A percentile compares a stretch with the other conserved stretches of the same genome.
phyloP scores from a whole-genome alignment of 1,139 yeast species.

The Suhomyces guaymorum region DNA sequence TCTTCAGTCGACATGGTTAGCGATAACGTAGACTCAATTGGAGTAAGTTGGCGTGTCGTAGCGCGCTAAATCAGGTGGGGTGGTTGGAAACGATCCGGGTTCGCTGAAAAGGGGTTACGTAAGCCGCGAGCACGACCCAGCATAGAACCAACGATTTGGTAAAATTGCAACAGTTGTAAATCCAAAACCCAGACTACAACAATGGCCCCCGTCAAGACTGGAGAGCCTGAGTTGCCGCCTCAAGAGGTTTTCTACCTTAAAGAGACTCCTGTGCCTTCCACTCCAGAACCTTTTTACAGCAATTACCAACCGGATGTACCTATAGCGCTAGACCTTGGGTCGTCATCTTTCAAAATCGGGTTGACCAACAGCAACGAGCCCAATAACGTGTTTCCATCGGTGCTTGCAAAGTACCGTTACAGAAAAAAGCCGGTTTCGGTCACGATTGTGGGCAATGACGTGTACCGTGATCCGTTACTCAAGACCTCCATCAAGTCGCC shows the following conservation, averaged over 20 bases:
- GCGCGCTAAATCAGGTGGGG: constrained; percentile 3
- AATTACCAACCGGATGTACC: constrained; percentile 62
- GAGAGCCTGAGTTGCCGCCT: constrained; percentile 43
- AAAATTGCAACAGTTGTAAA: no score
- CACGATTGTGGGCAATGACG: constrained; percentile 82
- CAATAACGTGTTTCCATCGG: constrained; percentile 64
- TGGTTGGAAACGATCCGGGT: not conserved
- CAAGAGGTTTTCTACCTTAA: constrained; percentile 51
- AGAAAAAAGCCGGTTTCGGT: constrained; percentile 64
- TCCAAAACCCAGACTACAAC: not conserved
- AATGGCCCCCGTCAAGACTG: constrained; percentile 21
- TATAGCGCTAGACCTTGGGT: constrained; percentile 81
- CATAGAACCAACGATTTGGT: no score
- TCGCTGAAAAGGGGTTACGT: no score
- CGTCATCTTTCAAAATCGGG: constrained; percentile 72
- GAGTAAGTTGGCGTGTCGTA: not conserved
- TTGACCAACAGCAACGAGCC: constrained; percentile 57
- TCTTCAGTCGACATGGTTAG: constrained; percentile 41
- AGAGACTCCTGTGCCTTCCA: constrained; percentile 42
- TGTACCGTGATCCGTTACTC: constrained; percentile 66
- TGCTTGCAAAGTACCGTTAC: constrained; percentile 75
- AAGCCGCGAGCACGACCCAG: constrained; percentile 2
- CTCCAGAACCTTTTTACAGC: constrained; percentile 52
- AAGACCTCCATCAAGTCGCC: constrained; percentile 74
- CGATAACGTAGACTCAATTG: not conserved